Conservation (phyloP, 108 stramenopile species). For the Cyclostephanos invisitatus region DNA sequence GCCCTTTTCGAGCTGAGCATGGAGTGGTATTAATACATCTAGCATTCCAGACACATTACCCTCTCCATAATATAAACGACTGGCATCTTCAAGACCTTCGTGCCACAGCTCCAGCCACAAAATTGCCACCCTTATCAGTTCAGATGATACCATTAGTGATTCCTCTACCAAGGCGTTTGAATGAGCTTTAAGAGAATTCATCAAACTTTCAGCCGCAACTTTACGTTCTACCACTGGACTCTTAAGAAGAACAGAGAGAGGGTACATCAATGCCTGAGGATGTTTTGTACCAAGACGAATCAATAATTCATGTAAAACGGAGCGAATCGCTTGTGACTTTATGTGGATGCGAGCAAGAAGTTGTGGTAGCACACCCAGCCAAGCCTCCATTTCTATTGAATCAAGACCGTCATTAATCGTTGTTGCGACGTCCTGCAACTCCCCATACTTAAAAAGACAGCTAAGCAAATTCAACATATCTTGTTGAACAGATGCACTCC, state of each 20-base stretch:
- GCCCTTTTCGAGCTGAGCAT: constrained; percentile 82
- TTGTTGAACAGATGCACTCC: constrained; percentile 95
- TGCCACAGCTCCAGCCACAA: constrained; percentile 99
- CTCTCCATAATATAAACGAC: constrained; percentile 86
- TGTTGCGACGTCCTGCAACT: constrained; percentile 70
- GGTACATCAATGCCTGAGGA: constrained; percentile 98
- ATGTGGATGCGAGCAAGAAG: constrained; percentile 98
- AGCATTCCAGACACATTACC: constrained; percentile 95
- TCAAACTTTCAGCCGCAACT: constrained; percentile 87
- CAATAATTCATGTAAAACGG: constrained; percentile 89
- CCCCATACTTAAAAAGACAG: constrained; percentile 95
- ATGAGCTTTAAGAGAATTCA: constrained; percentile 83
- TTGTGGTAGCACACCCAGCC: constrained; percentile 98
- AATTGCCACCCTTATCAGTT: constrained; percentile 99
- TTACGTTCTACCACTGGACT: constrained; percentile 88
- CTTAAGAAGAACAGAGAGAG: constrained; percentile 92
- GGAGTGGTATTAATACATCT: constrained; percentile 82
- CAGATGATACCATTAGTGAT: constrained; percentile 92
- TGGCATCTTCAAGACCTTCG: constrained; percentile 95
- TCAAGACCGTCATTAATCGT: constrained; percentile 76
- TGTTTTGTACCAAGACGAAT: constrained; percentile 87
- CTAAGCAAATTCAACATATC: constrained; percentile 96
- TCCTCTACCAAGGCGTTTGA: constrained; percentile 92
- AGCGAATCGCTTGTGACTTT: constrained; percentile 67
- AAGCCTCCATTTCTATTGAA: constrained; percentile 87